Evolutionary conservation across 2,329 filamentous ascomycete genomes (phyloP), one percentile per base, ranked within the genome.

Genomic region (Aspergillus aculeatinus): DNA sequence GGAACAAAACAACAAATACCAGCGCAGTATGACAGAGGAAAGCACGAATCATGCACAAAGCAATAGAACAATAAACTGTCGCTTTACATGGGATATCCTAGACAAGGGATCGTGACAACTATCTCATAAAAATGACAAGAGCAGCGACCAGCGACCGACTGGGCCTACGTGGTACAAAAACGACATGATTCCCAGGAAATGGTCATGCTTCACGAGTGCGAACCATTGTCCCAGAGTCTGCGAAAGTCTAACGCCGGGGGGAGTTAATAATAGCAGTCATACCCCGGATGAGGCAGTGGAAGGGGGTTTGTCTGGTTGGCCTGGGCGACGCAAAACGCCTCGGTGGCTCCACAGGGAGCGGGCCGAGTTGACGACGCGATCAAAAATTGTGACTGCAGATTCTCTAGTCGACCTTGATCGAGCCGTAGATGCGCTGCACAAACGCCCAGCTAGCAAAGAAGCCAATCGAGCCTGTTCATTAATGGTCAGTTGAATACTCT

Each of bases 391-490:
- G 2, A 29, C 49, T n/a, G 31, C 31, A 19, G 14, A 21, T 39
- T 10, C 19, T 60, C 78, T 77, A 99, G 74, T 99, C 95, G 65
- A 99, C 92, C 82, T 99, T 99, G 80, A 99, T 96, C n/a, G 93
- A 97, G 25, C 87, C 82, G 76, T 99, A 99, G 63, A 99, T 99
- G 76, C 90, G 94, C 67, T 91, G 87, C 56, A 96, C 89, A 74
- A 99, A 99, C 74, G 89, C 85, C 91, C 93, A 98, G 74, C 92
- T 96, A 9, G 95, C 87, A 69, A 97, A 92, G 81, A 95, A 97
- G 58, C 95, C 95, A 73, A 99, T 98, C 0, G 94, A 90, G 33
- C 94, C 95, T 97, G 56, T 29, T 19, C 7, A 48, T 16, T 6
- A 19, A 44, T 7, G 48, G 50, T 50, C 16, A 54, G 62, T 44